Conservation (phyloP, 108 stramenopile species). For the Seminavis robusta region DNA sequence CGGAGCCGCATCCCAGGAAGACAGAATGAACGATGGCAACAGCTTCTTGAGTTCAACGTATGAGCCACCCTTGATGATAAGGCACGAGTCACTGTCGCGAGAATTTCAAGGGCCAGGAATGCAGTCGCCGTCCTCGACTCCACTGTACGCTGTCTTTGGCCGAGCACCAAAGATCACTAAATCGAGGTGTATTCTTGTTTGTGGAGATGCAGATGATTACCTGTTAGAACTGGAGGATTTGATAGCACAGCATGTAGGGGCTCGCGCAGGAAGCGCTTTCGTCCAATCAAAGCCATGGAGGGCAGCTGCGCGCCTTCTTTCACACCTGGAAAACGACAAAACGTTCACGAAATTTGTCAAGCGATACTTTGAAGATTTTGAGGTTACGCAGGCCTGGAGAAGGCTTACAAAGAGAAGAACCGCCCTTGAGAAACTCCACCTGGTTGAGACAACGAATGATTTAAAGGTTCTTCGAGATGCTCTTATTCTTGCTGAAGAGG, state of each 20-base stretch:
- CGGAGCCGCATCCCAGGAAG: no score
- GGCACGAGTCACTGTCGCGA: not conserved
- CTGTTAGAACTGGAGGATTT: conserved; percentile 5
- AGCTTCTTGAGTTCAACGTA: not conserved
- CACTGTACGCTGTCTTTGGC: conserved; percentile 5
- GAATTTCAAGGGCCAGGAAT: conserved; percentile 9
- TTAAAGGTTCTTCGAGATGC: not conserved
- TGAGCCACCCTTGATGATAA: not conserved
- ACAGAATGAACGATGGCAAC: not conserved
- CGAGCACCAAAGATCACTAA: not conserved
- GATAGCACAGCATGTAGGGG: not conserved
- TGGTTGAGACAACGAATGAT: not conserved
- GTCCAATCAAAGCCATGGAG: not conserved
- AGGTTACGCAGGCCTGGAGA: not conserved
- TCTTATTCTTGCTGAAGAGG: conserved; percentile 7
- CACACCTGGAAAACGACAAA: conserved; percentile 7
- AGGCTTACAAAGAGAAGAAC: not conserved
- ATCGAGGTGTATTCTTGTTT: not conserved
- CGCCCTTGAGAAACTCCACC: not conserved
- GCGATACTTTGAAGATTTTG: conserved; percentile 2
- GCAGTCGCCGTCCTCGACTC: not conserved
- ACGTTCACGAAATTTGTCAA: conserved; percentile 6
- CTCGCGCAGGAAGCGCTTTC: not conserved
- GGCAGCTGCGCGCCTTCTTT: conserved; percentile 6
- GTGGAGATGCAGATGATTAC: conserved; percentile 5